Evolutionary conservation across 1,284 basidiomycete species (phyloP), one percentile per base, ranked within the genome.

Genomic region (Hemileia vastatrix): DNA sequence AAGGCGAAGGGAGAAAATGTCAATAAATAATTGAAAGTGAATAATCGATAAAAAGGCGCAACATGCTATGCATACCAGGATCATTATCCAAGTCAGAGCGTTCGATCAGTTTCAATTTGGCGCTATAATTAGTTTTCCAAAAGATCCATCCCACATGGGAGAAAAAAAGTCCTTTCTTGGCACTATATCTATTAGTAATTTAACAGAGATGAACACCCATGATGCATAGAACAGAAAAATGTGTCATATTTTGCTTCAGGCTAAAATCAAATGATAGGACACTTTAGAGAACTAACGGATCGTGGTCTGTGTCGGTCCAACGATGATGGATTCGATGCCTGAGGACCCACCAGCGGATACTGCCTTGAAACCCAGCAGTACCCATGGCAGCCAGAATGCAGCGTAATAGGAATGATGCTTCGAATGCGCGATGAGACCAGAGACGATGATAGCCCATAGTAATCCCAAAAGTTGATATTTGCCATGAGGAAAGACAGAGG

Each of bases 141-240:
- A 89, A 89, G 70, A 89, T 88, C 87, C 87, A 90, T 6, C 87
- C 88, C 78, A 88, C 82, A 67, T 89, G 87, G 3, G 86, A 84
- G 71, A 83, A 87, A 57, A 86, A 79, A 0, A 89, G 75, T 0
- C 87, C 87, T 45, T 81, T 79, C 0, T 85, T 86, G 0, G 86
- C 87, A 4, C 85, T 80, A 71, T 89, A 89, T 5, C 51, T 64
- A 51, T 21, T n/a, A 23, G 4, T 33, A 21, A 23, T 31, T 33
- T 23, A 43, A 27, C 13, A 56, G 4, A 15, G 33, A 15, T 48
- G 13, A n/a, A 23, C 56, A 21, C 33, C 9, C 32, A 18, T 32
- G 18, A 3, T 19, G 13, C n/a, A n/a, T n/a, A 40, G 48, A 43
- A 15, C 27, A 4, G 31, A 19, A 49, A 53, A 9, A 75, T 82